Conservation (phyloP, 495 filamentous ascomycete species). For the Ascobolus immersus region DNA sequence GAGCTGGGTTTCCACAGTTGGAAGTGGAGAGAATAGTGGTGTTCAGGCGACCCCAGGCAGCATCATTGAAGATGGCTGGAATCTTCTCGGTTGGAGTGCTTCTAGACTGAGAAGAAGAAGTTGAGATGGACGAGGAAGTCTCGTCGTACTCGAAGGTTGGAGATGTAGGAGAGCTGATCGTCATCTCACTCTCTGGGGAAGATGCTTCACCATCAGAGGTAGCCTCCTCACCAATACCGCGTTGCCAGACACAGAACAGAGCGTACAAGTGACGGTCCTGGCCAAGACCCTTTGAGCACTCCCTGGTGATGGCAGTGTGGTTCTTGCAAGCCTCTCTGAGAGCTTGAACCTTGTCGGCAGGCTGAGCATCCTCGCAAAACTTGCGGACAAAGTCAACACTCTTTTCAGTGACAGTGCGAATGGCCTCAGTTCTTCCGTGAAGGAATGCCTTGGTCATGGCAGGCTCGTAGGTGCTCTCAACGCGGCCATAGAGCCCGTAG, state of each 20-base stretch:
- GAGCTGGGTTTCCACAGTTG: constrained; percentile 96
- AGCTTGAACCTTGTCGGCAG: constrained; percentile 57
- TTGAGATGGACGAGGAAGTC: too few relatives aligned
- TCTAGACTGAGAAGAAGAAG: neutral
- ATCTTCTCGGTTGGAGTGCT: constrained; percentile 20
- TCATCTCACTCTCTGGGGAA: neutral
- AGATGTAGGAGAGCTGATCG: neutral
- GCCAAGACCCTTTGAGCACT: constrained; percentile 79
- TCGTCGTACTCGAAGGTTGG: neutral
- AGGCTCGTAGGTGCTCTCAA: constrained; percentile 90
- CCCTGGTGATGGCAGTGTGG: constrained; percentile 54
- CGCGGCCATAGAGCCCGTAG: constrained; percentile 81
- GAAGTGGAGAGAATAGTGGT: constrained; percentile 84
- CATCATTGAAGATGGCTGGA: constrained; percentile 62
- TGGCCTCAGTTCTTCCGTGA: constrained; percentile 83
- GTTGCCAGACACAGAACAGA: constrained; percentile 84
- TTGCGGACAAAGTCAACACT: constrained; percentile 65
- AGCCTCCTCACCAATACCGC: constrained; percentile 49
- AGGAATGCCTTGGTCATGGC: constrained; percentile 92
- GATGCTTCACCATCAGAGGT: constrained; percentile 16
- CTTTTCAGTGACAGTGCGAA: constrained; percentile 62
- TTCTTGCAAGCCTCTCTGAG: constrained; percentile 59
- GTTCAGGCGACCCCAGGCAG: constrained; percentile 85
- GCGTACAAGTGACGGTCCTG: constrained; percentile 87
- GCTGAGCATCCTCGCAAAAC: constrained; percentile 81